Percentiles rank a stretch among this genome's conserved stretches.
phyloP scores from a whole-genome alignment of 2,329 filamentous ascomycete species.

The Diplodia intermedia region DNA sequence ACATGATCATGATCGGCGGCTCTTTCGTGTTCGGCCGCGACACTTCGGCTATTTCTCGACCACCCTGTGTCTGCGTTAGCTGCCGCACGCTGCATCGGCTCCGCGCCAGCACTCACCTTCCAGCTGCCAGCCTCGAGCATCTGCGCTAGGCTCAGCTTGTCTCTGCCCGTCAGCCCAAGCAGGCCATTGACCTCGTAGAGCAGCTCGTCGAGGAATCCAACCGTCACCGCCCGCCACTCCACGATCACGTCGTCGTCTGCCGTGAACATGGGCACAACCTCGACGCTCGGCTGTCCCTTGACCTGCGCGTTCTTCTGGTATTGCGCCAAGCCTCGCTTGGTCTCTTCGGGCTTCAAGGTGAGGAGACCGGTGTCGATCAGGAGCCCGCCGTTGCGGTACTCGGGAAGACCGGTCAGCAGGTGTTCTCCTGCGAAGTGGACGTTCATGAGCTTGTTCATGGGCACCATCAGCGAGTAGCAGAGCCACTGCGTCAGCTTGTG shows the following conservation, averaged over 20 bases:
- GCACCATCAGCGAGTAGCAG: constrained; percentile 90
- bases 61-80: constrained; percentile 65
- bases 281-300: constrained; percentile 73
- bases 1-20: constrained; percentile 93
- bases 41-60: constrained; percentile 93
- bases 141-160: constrained; percentile 79
- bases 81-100: constrained; percentile 6
- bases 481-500: constrained; percentile 97
- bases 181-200: constrained; percentile 71
- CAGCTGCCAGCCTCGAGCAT: constrained; percentile 95
- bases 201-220: constrained; percentile 76
- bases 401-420: constrained; percentile 85
- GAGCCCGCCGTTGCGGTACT: constrained; percentile 90
- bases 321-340: constrained; percentile 72
- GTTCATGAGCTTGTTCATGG: constrained; percentile 80
- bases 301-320: constrained; percentile 74
- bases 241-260: constrained; percentile 79
- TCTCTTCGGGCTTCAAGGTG: constrained; percentile 73
- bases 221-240: constrained; percentile 78
- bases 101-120: constrained; percentile 73
- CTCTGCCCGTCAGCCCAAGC: constrained; percentile 71
- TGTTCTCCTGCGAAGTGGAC: constrained; percentile 83
- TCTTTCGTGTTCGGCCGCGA: constrained; percentile 95
- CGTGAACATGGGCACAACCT: constrained; percentile 76
- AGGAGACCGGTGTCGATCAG: constrained; percentile 85